Evolutionary conservation across 495 filamentous ascomycete species (phyloP), one percentile per base, ranked within the genome.

Genomic region (Astrothelium subdiscretum): DNA sequence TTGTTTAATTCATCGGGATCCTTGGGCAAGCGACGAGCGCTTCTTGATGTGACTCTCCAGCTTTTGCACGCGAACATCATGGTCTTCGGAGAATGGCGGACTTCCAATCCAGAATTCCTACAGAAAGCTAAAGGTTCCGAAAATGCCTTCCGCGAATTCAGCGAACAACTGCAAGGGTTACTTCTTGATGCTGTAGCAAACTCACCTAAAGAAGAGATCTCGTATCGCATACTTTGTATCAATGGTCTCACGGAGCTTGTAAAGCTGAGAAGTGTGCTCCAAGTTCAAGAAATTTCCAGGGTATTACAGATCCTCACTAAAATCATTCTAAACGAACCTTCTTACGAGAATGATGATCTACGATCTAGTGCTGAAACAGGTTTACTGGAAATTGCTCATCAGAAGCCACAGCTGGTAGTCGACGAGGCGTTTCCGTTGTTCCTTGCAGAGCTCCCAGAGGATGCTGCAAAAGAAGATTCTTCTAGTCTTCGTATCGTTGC

Each of bases 351-450:
- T 59, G 78, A 81, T 64, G 78, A 86, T 61, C 70, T 86, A 61
- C 81, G 83, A 66, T 80, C 81, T 40, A 80, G 84, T 67, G 83
- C 87, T n/a, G 82, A 90, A 57, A 70, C 78, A 51, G 80, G 81
- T 44, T 74, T 90, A 44, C 77, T 82, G 11, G 80, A 85, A 32
- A 80, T 90, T 57, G 86, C 86, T 8, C 85, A 80, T 63, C 77
- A 83, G 59, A 87, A 85, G 65, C 82, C 86, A 13, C 78, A 79
- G n/a, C 70, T 87, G 27, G 84, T 90, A 22, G 81, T 87, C 72
- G 80, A 88, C 58, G 84, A 85, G 32, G 87, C 86, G 0, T 85
- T 90, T 71, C 87, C 87, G 15, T 83, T 83, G 11, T 89, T 90
- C 67, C 82, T 89, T 75, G 86, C 86, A 1, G 80, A 81, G 31